These are phyloP conservation scores for Laetiporus sulphureus DNA, from an alignment of 1,284 basidiomycete genomes.

Conservation along the genomic window DNA sequence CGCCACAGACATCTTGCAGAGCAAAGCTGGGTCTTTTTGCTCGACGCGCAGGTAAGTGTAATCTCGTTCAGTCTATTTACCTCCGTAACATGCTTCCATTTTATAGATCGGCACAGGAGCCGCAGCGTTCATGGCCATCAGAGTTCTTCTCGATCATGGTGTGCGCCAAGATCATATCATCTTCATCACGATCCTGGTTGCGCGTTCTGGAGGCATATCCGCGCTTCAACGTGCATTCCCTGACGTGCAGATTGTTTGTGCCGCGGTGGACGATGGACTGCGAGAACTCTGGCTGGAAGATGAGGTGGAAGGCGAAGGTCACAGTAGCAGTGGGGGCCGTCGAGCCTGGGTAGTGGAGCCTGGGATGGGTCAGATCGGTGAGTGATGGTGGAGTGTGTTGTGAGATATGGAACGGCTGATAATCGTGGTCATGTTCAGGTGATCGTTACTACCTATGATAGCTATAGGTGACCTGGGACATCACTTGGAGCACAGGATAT, in stretches of 20 bases:
- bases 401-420: constrained; percentile 35
- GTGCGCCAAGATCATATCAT: constrained; percentile 79
- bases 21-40: constrained; percentile 80
- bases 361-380: constrained; percentile 79
- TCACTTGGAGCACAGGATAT: too few relatives aligned
- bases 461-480: too few relatives aligned
- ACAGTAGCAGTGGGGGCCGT: constrained; percentile 33
- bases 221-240: constrained; percentile 83
- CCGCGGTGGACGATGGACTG: constrained; percentile 72
- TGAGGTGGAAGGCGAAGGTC: constrained; percentile 34
- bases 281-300: constrained; percentile 64
- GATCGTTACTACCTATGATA: constrained; percentile 40
- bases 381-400: constrained; percentile 13
- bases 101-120: constrained; percentile 88
- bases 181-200: constrained; percentile 86
- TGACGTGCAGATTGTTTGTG: constrained; percentile 72
- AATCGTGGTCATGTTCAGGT: constrained; percentile 28
- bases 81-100: background rate
- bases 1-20: constrained; percentile 58
- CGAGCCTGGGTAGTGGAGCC: constrained; percentile 75
- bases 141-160: constrained; percentile 95
- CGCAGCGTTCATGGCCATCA: constrained; percentile 93
- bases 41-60: constrained; percentile 78
- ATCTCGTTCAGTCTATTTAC: background rate
- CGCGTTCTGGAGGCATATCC: constrained; percentile 71